These are phyloP conservation scores for Fragilaria crotonensis DNA, from an alignment of 108 stramenopile genomes.

Conservation along the genomic window DNA sequence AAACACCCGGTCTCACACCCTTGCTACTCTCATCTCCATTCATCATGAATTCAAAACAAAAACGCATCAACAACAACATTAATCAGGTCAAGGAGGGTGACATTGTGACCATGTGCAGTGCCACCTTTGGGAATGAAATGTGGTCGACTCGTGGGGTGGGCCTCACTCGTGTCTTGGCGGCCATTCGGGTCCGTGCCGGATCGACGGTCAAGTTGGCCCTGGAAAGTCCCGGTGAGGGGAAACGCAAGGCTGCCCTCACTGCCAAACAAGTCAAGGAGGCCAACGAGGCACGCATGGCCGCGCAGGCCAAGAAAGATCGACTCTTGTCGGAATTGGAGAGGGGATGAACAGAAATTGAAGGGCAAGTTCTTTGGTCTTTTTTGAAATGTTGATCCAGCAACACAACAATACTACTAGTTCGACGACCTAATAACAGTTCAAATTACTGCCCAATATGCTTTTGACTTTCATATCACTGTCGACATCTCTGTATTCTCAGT, in stretches of 20 bases:
- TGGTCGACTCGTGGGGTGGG: constrained; percentile 90
- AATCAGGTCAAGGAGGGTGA: constrained; percentile 75
- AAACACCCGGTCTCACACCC: not conserved
- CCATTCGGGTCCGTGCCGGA: constrained; percentile 82
- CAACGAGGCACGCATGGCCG: constrained; percentile 62
- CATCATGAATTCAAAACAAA: no score
- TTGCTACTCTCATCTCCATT: no score
- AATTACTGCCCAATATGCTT: no score
- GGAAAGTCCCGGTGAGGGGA: constrained; percentile 48
- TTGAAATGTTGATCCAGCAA: constrained; percentile 28
- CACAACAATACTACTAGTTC: no score
- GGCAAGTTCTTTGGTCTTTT: constrained; percentile 84
- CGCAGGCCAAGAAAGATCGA: constrained; percentile 74
- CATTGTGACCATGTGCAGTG: constrained; percentile 88
- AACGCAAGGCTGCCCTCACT: constrained; percentile 51
- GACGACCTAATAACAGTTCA: no score
- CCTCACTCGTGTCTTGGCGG: constrained; percentile 80
- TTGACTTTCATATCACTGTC: no score
- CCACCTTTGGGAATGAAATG: constrained; percentile 95
- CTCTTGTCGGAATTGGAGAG: constrained; percentile 63
- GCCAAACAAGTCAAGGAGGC: constrained; percentile 55
- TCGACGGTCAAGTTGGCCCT: constrained; percentile 79
- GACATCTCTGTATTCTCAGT: no score
- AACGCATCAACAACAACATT: no score
- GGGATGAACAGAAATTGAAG: constrained; percentile 76